Evolutionary conservation across 202 grass and related monocot genomes (phyloP), one percentile per base, ranked within the genome.

Genomic region (Alloteropsis angusta): DNA sequence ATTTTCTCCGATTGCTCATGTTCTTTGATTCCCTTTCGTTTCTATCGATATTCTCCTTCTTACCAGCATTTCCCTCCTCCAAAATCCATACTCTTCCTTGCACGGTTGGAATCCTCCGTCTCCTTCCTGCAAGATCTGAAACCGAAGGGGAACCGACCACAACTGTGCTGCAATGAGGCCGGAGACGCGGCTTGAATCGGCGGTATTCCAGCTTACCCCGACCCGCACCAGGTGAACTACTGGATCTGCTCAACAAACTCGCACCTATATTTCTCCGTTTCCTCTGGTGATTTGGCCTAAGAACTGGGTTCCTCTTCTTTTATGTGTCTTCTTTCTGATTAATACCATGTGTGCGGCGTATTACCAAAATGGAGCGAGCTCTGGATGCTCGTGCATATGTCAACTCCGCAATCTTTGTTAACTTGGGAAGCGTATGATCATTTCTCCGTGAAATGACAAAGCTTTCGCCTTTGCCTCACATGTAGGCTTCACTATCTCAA

Each of bases 181-280:
- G 60, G 96, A 99, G 55, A 72, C 79, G 61, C 81, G 87, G 22
- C 88, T 99, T 4, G 92, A 96, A 85, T 93, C 87, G 65, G 92
- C 86, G 30, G 89, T 93, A 39, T 99, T 99, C 83, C 92, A 99
- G 90, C 92, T 99, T 57, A 99, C 96, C 30, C 96, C 96, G 4
- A 99, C 96, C 41, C 90, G 96, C 84, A 99, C 96, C 53, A 99
- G 96, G 96, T 96, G 60, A 82, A 67, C 41, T 57, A 18, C 43
- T 49, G 54, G 82, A 90, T 83, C 82, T 82, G 71, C 62, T 50
- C 46, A 44, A 14, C 41, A 47, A 83, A 60, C 72, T 46, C 38
- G 7, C 18, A 1, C 34, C 44, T 74, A 19, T 72, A 5, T 38
- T 72, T 54, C 47, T 36, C 30, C 14, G 54, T 60, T 44, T 60